Conservation (phyloP, 768 basidiomycete species). For the Tylopilus subfusipes region DNA sequence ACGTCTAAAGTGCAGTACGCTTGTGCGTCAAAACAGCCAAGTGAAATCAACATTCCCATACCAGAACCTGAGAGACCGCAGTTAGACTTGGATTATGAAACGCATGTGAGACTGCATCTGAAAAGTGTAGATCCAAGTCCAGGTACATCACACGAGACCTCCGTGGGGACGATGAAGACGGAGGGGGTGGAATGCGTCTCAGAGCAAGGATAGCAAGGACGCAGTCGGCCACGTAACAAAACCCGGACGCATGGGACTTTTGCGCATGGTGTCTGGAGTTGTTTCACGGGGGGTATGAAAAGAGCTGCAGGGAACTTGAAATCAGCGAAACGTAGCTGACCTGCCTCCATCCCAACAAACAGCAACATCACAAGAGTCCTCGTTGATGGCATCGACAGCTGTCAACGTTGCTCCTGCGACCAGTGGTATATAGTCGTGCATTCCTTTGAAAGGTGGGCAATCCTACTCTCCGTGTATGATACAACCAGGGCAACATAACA, state of each 20-base stretch:
- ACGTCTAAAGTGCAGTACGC: conserved; percentile 41
- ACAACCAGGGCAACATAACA: not conserved
- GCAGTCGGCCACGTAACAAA: conserved; percentile 92
- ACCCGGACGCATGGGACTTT: conserved; percentile 77
- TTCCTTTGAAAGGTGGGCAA: conserved; percentile 71
- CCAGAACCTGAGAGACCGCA: conserved; percentile 44
- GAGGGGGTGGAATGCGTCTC: conserved; percentile 36
- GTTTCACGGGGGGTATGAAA: not conserved
- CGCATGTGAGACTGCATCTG: conserved; percentile 82
- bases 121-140: conserved; percentile 90
- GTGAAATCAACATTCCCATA: conserved; percentile 22
- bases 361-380: conserved; percentile 52
- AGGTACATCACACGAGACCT: conserved; percentile 80
- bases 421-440: conserved; percentile 64
- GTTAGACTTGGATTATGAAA: conserved; percentile 46
- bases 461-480: conserved; percentile 47
- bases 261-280: conserved; percentile 73
- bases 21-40: not conserved
- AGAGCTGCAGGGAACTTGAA: not conserved
- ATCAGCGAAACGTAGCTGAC: conserved; percentile 30
- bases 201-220: conserved; percentile 77
- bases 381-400: conserved; percentile 59
- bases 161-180: conserved; percentile 19
- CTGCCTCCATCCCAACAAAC: conserved; percentile 93
- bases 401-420: conserved; percentile 79